Evolutionary conservation across 1,139 yeast species (phyloP), one percentile per base, ranked within the genome.

Genomic region (Saccharomyces pastorianus): DNA sequence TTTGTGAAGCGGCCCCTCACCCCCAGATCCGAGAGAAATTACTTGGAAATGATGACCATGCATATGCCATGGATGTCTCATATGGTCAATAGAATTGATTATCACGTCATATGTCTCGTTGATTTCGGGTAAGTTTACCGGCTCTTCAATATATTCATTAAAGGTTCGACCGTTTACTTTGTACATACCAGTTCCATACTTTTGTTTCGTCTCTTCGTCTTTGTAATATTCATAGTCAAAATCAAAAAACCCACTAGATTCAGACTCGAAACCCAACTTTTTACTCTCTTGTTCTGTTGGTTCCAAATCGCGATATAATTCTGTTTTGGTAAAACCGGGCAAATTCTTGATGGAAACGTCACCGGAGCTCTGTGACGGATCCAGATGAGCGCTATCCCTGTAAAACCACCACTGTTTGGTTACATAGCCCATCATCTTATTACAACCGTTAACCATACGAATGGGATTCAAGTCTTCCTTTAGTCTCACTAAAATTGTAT

Each of bases 41-140:
- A 87, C 76, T 76, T 89, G 95, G 77, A 88, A 87, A 57, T 76
- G 78, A 70, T 88, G 95, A 34, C 96, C 96, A 64, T 89, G 96
- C 62, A 89, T 73, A 69, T 89, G 96, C 84, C 90, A 88, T n/a
- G 96, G 96, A 71, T 89, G 96, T 58, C 81, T 81, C 72, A 95
- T 95, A 53, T 90, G 88, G 70, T 88, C 96, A 57, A 74, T 69
- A 57, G 88, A 85, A 67, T 88, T 87, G 49, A 89, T 70, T 8
- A 86, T 81, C 55, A 89, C 73, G 63, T 88, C 95, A 34, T 81
- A 73, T 53, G 83, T 83, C 52, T 78, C 81, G 46, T 76, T 71
- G 55, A 77, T 59, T 11, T 34, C 29, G 3, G 23, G 23, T 20
- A 73, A 20, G 76, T 76, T 63, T 72, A 74, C 8, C 81, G 68